phyloP scores from a whole-genome alignment of 2,329 filamentous ascomycete species.

The Cucurbitaria berberidis region DNA sequence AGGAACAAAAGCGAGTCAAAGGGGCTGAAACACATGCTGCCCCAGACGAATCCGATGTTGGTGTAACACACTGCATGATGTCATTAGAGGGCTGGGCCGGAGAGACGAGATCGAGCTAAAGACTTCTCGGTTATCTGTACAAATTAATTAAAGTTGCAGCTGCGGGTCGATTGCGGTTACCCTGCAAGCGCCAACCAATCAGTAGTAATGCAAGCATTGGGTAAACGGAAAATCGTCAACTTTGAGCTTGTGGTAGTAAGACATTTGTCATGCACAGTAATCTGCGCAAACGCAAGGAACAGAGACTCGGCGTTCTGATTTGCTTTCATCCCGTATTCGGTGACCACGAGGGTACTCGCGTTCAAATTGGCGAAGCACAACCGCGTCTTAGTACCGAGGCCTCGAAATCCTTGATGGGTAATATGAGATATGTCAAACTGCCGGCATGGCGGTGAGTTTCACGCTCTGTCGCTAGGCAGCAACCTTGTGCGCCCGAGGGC shows the following conservation, averaged over 20 bases:
- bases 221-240: constrained; percentile 2
- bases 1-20: constrained; percentile 1
- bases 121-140: constrained; percentile 15
- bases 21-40: constrained; percentile 9
- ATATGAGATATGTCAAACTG: constrained; percentile 1
- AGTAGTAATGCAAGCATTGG: constrained; percentile 15
- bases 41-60: constrained; percentile 14
- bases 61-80: constrained; percentile 20
- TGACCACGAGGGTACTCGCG: not conserved
- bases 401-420: constrained; percentile 3
- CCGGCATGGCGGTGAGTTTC: constrained; percentile 10
- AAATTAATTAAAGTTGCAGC: constrained; percentile 4
- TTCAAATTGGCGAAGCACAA: constrained; percentile 4
- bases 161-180: constrained; percentile 5
- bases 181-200: constrained; percentile 19
- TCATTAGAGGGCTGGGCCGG: constrained; percentile 16
- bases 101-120: constrained; percentile 11
- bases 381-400: not conserved
- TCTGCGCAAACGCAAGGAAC: not conserved
- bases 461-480: constrained; percentile 5
- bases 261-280: constrained; percentile 12
- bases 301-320: not conserved
- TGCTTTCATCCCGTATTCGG: constrained; percentile 1
- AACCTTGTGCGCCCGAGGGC: not conserved
- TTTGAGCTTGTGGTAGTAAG: not conserved